A percentile compares a stretch with the other conserved stretches of the same genome.
These are phyloP conservation scores for Lipomyces yarrowii DNA, from an alignment of 1,139 yeast species.

Conservation along the genomic window DNA sequence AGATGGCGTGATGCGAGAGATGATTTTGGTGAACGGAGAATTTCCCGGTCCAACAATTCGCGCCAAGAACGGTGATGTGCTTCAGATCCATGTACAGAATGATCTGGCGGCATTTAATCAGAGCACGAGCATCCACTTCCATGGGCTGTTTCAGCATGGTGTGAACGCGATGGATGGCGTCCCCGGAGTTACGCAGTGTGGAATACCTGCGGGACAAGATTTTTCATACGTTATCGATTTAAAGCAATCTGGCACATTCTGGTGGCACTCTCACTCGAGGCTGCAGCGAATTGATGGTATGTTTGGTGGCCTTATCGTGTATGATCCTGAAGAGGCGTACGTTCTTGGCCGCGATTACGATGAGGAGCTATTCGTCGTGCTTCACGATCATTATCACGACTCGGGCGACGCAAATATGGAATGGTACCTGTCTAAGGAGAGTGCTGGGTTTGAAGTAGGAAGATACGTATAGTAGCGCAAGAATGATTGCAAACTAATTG, in stretches of 20 bases:
- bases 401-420: constrained; percentile 51
- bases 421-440: constrained; percentile 66
- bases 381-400: constrained; percentile 77
- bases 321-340: constrained; percentile 45
- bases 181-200: constrained; percentile 82
- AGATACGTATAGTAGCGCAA: constrained; percentile 38
- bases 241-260: constrained; percentile 59
- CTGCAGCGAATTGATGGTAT: constrained; percentile 85
- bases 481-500: constrained; percentile 70
- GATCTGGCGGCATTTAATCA: constrained; percentile 54
- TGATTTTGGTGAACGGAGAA: constrained; percentile 68
- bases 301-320: constrained; percentile 72
- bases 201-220: constrained; percentile 70
- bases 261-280: constrained; percentile 86
- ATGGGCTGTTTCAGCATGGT: constrained; percentile 81
- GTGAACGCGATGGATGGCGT: constrained; percentile 83
- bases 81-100: constrained; percentile 61
- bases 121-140: constrained; percentile 80
- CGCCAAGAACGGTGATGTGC: constrained; percentile 65
- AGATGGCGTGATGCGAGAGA: constrained; percentile 62
- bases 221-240: constrained; percentile 77
- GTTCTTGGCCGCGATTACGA: constrained; percentile 58
- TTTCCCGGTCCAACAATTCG: constrained; percentile 79
- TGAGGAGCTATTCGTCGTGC: constrained; percentile 62
- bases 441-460: constrained; percentile 86